Conservation (phyloP, 2,329 filamentous ascomycete species). For the Fulvia fulva region DNA sequence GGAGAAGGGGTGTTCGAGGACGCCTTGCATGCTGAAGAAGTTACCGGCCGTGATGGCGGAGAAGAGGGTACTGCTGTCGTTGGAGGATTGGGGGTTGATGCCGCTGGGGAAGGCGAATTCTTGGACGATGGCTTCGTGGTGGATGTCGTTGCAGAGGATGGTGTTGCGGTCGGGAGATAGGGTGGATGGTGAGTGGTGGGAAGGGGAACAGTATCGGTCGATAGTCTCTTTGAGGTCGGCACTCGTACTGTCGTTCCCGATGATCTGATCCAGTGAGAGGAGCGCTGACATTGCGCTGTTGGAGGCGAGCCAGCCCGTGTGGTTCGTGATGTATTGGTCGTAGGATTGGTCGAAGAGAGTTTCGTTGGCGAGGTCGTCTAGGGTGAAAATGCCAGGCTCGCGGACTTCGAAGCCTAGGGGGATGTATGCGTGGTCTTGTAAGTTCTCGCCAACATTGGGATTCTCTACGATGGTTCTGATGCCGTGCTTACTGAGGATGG, state of each 20-base stretch:
- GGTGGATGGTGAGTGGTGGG: neutral
- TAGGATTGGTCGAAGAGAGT: constrained; percentile 11
- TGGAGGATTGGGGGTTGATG: constrained; percentile 23
- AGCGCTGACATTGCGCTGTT: constrained; percentile 14
- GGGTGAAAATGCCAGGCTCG: constrained; percentile 10
- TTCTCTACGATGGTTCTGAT: constrained; percentile 26
- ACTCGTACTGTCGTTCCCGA: neutral
- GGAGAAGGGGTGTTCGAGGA: constrained; percentile 48
- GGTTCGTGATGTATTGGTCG: constrained; percentile 8
- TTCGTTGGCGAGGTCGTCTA: constrained; percentile 12
- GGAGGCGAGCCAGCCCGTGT: constrained; percentile 7
- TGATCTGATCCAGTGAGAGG: constrained; percentile 13
- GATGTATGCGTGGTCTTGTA: constrained; percentile 12
- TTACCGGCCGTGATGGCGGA: constrained; percentile 13
- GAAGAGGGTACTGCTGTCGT: constrained; percentile 26
- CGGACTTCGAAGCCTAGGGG: constrained; percentile 10
- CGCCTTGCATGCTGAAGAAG: constrained; percentile 56
- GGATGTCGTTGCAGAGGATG: constrained; percentile 15
- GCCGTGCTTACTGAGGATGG: constrained; percentile 9
- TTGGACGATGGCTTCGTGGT: constrained; percentile 19
- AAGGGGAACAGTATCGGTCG: neutral
- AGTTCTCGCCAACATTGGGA: constrained; percentile 11
- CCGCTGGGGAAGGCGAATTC: constrained; percentile 24
- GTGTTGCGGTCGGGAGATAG: constrained; percentile 9
- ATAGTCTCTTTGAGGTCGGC: neutral